These are phyloP conservation scores for Pugionium cornutum DNA, from an alignment of 345 rosid species.

Conservation along the genomic window DNA sequence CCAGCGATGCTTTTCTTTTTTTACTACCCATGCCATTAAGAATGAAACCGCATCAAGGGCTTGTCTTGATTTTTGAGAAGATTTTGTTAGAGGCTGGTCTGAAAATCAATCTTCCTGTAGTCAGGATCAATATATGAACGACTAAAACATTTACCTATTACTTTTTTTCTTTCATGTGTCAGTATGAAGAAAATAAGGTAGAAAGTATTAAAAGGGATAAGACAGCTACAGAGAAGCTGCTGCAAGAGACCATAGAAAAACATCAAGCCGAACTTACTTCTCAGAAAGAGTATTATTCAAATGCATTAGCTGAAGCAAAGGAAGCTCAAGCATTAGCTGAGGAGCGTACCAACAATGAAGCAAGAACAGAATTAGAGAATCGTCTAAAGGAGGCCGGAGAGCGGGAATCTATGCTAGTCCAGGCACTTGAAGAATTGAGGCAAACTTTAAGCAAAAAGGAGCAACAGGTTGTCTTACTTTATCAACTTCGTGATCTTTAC, in stretches of 20 bases:
- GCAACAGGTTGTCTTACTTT: conserved; percentile 69
- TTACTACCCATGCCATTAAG: background rate
- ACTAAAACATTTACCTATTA: conserved; percentile 16
- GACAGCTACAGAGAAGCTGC: conserved; percentile 83
- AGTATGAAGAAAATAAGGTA: conserved; percentile 97
- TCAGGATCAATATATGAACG: conserved; percentile 18
- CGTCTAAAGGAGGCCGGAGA: conserved; percentile 89
- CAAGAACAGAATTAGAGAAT: conserved; percentile 84
- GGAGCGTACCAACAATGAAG: conserved; percentile 87
- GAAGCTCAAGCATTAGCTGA: conserved; percentile 95
- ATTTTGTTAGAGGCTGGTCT: conserved; percentile 16
- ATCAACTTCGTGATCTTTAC: conserved; percentile 23
- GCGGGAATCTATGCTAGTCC: conserved; percentile 93
- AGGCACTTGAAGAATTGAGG: conserved; percentile 89
- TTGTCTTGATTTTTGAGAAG: conserved; percentile 20
- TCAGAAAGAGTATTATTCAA: conserved; percentile 80
- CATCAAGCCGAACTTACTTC: conserved; percentile 83
- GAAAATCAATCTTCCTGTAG: conserved; percentile 16
- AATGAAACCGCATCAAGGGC: conserved; percentile 20
- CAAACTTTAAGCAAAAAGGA: conserved; percentile 90
- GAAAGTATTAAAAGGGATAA: conserved; percentile 92
- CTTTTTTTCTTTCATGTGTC: conserved; percentile 28
- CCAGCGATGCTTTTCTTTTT: conserved; percentile 8
- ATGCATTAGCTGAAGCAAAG: conserved; percentile 86
- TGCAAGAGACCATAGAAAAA: conserved; percentile 95